Base-by-base conservation (phyloP, 1,284 basidiomycete species). In the Limonomyces culmigenus region DNA sequence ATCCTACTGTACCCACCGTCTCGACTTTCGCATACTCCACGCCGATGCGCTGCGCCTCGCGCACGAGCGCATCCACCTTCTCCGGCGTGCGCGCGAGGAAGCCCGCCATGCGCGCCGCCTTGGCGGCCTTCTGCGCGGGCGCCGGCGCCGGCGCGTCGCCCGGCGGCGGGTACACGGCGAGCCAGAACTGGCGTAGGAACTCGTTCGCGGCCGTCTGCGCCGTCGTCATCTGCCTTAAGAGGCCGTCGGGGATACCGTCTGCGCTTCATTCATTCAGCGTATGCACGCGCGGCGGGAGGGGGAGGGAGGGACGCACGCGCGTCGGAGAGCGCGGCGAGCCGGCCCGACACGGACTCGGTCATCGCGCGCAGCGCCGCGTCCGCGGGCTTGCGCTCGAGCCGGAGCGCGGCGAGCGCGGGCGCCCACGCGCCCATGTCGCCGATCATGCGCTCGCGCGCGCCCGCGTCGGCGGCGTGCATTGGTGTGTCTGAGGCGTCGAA, bases 121-220 rank as follows among this genome's bases (percentile, higher is more conserved):
- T 87, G 2, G 69, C 65, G 0, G 70, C 67, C 45, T 77, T 75
- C 50, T 85, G 76, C 2, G 68, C 64, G 8, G 70, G 61, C 1
- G 71, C 72, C 5, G 66, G 53, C 0, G 62, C 59, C 41, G 65
- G 65, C 13, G 65, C 49, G 21, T 85, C 76, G 5, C 27, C n/a
- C 0, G 69, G 56, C 2, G 81, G 70, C 1, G 92, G 92, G 39
- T 92, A 80, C 35, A 87, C 70, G 1, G 88, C 71, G 8, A 79
- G 68, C 91, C 92, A 98, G 51, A 91, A 97, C 51, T 97, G 93
- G 8, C 93, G 74, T 6, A 99, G 63, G 52, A 97, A 96, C 54
- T 99, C 93, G 45, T 87, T 91, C 2, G 91, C 81, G 1, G 91
- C 80, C 0, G 87, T 89, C 49, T 96, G 89, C 46, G 85, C 84